Base-by-base conservation (phyloP, 2,329 filamentous ascomycete species). In the Calcarisporium arbuscula region DNA sequence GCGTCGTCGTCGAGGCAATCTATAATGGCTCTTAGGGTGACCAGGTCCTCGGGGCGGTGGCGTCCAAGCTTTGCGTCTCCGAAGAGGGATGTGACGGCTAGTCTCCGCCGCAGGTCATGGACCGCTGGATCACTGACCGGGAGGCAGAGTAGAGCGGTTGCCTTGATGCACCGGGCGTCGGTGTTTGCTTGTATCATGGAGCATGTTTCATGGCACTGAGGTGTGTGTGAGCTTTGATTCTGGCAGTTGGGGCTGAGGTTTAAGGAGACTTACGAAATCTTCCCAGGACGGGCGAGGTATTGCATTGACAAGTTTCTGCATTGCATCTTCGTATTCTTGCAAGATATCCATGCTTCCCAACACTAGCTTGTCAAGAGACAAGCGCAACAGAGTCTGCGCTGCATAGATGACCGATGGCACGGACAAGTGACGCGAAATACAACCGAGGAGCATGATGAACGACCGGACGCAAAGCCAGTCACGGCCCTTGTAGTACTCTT, bases 1-100 rank as follows among this genome's bases (percentile, higher is more conserved):
- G 70, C 62, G 1, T 65, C 56, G 5, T 57, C 49, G 10, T 58
- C 49, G 8, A 81, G 61, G 10, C 66, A 64, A n/a, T 62, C 43
- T 34, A 65, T 64, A 20, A 77, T 51, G 22, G 54, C 51, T n/a
- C 54, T 51, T 14, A 77, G 48, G 23, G 56, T 60, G 23, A 74
- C 51, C 6, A 50, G 49, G 16, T 57, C 49, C 35, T 72, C 59
- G 1, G 69, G 58, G 18, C 64, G 54, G 10, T 58, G 51, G 19
- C 56, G 53, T 8, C 62, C 60, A 2, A 70, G 58, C 1, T 54
- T 42, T 1, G 62, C 47, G 42, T 78, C 65, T 19, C 66, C 52
- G 40, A 85, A 73, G 42, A 85, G 65, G 43, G 77, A 80, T 2
- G 72, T 69, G 5, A 81, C 61, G 4, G 85, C 82, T 7, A 92